phyloP scores from a whole-genome alignment of 148 eudicot genomes.

The Rhododendron kiyosumense region DNA sequence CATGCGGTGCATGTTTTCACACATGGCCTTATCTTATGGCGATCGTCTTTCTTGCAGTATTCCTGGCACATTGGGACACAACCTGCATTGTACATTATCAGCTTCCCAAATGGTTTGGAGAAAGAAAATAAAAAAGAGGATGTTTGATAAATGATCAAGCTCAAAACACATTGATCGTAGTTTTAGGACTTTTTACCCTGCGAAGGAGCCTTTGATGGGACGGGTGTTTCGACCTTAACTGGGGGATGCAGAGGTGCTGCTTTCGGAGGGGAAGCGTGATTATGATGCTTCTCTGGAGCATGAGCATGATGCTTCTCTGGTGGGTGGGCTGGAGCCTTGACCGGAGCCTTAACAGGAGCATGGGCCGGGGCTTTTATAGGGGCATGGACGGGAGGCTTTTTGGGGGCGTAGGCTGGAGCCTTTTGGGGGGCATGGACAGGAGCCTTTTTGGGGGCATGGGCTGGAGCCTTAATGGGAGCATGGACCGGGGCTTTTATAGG shows the following conservation, averaged over 20 bases:
- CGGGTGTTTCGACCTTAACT: background rate
- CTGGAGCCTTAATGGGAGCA: background rate
- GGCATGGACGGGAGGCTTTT: background rate
- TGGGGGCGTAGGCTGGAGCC: background rate
- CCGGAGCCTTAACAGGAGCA: background rate
- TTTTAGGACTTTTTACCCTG: background rate
- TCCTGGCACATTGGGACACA: background rate
- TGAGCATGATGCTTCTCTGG: background rate
- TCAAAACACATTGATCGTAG: background rate
- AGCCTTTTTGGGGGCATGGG: background rate
- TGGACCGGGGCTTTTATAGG: too few species aligned
- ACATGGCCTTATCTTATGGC: background rate
- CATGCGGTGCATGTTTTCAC: background rate
- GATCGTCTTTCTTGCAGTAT: slow-evolving; percentile 1
- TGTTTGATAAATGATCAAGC: too few species aligned
- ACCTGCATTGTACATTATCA: background rate
- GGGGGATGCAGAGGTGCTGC: background rate
- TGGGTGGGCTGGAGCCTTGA: background rate
- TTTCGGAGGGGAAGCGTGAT: background rate
- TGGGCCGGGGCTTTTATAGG: background rate
- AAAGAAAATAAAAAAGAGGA: background rate
- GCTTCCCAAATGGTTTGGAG: background rate
- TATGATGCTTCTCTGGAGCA: background rate
- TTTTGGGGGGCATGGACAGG: background rate
- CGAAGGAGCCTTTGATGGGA: background rate